Conservation (phyloP, 2,329 filamentous ascomycete genomes). For the Ophiostoma tasmaniense region DNA sequence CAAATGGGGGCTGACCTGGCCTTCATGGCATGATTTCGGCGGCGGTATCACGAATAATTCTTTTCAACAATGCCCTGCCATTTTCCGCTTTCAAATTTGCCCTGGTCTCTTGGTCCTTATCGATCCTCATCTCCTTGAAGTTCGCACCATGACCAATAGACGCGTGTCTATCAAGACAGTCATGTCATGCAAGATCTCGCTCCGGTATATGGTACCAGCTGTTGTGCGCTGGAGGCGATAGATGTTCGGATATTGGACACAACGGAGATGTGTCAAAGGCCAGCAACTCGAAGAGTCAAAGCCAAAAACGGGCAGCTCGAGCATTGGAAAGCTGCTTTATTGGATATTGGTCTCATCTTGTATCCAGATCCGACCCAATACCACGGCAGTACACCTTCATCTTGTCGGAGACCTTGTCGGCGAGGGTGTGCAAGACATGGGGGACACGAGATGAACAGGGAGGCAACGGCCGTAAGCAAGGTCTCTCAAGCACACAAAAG, state of each 20-base stretch:
- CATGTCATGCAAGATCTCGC: slow-evolving; percentile 15
- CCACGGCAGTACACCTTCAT: slow-evolving; percentile 8
- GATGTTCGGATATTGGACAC: neutral
- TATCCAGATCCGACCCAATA: slow-evolving; percentile 8
- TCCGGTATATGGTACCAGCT: slow-evolving; percentile 8
- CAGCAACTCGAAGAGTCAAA: neutral
- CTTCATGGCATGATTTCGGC: no score
- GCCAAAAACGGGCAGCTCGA: neutral
- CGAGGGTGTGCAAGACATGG: neutral
- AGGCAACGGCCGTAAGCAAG: slow-evolving; percentile 2
- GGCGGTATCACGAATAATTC: no score
- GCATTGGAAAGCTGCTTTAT: neutral
- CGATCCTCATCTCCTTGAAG: neutral
- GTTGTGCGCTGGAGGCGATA: neutral
- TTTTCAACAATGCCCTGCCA: no score
- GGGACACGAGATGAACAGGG: neutral
- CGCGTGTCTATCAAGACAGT: neutral
- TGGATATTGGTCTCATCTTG: neutral
- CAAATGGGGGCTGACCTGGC: neutral
- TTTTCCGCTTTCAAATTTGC: no score
- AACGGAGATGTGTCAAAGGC: neutral
- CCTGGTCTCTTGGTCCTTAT: neutral
- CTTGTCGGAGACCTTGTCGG: neutral
- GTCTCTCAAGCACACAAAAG: neutral
- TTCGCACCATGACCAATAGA: neutral